These are phyloP conservation scores for Coemansia javaensis DNA, from an alignment of 192 early-diverging fungal genomes.

Conservation along the genomic window DNA sequence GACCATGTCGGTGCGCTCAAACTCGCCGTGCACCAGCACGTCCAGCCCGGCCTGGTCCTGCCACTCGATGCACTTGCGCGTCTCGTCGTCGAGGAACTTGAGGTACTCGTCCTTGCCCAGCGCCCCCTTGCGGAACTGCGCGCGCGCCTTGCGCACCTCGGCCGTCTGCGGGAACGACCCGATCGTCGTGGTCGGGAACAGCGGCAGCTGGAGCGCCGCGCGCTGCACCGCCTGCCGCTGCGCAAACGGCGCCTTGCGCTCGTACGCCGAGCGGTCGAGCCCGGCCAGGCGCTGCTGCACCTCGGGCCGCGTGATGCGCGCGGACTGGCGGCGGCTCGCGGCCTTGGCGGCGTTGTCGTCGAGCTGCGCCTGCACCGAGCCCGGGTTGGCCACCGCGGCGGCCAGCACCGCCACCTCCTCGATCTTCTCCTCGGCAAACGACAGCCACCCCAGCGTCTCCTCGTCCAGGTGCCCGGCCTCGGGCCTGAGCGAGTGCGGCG, in stretches of 20 bases:
- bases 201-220: conserved; percentile 73
- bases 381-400: conserved; percentile 44
- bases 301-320: conserved; percentile 73
- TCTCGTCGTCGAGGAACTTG: conserved; percentile 81
- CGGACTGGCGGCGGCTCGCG: conserved; percentile 66
- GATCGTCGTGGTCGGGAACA: conserved; percentile 95
- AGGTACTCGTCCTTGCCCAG: conserved; percentile 66
- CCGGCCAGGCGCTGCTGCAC: conserved; percentile 71
- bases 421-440: conserved; percentile 92
- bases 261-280: conserved; percentile 67
- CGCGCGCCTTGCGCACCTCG: conserved; percentile 89
- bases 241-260: conserved; percentile 68
- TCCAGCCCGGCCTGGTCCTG: conserved; percentile 89
- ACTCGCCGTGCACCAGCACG: conserved; percentile 97
- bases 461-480: conserved; percentile 70
- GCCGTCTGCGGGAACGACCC: conserved; percentile 98
- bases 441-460: conserved; percentile 86
- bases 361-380: conserved; percentile 63
- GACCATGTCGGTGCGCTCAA: conserved; percentile 94
- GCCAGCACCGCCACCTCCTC: conserved; percentile 73
- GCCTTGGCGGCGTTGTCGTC: conserved; percentile 66
- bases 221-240: conserved; percentile 70
- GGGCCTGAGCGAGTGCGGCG: conserved; percentile 79
- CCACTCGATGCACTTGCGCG: conserved; percentile 74
- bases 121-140: conserved; percentile 82